phyloP scores from a whole-genome alignment of 2,329 filamentous ascomycete species.

The Cercospora sp. region DNA sequence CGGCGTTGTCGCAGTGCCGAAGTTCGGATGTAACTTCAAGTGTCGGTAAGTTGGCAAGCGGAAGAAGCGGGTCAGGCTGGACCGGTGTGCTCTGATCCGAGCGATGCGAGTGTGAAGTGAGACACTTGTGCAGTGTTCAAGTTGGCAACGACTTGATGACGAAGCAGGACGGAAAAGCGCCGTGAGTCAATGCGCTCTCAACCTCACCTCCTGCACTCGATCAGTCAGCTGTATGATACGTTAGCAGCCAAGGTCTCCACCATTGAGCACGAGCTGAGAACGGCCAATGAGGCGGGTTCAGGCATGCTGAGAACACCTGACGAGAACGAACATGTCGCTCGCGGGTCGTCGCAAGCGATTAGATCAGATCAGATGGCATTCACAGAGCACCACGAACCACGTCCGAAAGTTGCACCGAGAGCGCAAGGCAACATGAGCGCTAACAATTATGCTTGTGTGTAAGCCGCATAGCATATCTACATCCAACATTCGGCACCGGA shows the following conservation, averaged over 20 bases:
- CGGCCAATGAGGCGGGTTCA: not conserved
- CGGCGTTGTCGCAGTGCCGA: not conserved
- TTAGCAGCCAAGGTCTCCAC: not conserved
- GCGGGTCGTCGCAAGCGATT: not conserved
- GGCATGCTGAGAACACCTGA: not conserved
- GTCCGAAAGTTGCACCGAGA: not conserved
- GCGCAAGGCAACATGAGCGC: not conserved
- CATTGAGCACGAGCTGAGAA: not conserved
- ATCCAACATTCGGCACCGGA: not conserved
- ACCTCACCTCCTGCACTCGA: not conserved
- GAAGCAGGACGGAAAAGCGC: not conserved
- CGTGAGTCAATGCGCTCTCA: not conserved
- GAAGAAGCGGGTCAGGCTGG: not conserved
- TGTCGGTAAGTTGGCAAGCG: not conserved
- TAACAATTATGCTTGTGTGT: not conserved
- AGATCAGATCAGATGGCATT: not conserved
- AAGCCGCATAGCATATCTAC: conserved; percentile 6
- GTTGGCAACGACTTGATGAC: not conserved
- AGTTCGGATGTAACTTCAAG: not conserved
- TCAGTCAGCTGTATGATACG: not conserved
- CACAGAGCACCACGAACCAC: not conserved
- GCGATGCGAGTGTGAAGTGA: not conserved
- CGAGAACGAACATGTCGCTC: not conserved
- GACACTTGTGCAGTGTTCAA: not conserved
- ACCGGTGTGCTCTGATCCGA: not conserved